These are phyloP conservation scores for Lactarius pseudohatsudake DNA, from an alignment of 768 basidiomycete species.

Conservation along the genomic window DNA sequence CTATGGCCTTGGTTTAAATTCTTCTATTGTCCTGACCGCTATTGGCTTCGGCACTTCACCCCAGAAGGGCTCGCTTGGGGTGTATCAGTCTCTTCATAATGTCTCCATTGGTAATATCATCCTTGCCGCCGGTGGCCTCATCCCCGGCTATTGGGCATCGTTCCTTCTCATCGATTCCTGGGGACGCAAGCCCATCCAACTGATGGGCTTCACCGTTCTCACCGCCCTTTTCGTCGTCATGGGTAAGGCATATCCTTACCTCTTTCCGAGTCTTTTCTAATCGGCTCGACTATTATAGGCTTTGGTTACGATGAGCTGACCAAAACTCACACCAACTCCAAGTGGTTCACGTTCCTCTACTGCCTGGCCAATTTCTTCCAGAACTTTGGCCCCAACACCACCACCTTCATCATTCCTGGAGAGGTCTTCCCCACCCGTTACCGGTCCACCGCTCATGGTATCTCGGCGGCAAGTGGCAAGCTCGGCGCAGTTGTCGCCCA, in stretches of 20 bases:
- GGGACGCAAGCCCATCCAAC: conserved; percentile 82
- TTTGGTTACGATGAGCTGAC: conserved; percentile 64
- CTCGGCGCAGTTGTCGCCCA: conserved; percentile 80
- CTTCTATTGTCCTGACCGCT: conserved; percentile 66
- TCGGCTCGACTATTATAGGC: conserved; percentile 41
- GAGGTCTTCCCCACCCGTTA: conserved; percentile 89
- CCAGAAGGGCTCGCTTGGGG: conserved; percentile 35
- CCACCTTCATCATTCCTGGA: conserved; percentile 79
- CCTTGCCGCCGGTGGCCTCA: conserved; percentile 72
- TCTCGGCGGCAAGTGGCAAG: conserved; percentile 81
- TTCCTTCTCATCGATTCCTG: conserved; percentile 69
- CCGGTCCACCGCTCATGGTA: conserved; percentile 81
- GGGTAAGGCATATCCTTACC: conserved; percentile 45
- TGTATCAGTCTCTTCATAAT: conserved; percentile 59
- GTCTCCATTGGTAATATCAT: conserved; percentile 74
- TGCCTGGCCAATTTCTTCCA: conserved; percentile 89
- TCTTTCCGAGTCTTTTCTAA: background rate
- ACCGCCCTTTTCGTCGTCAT: conserved; percentile 66
- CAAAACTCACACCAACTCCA: conserved; percentile 41
- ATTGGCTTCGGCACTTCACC: conserved; percentile 67
- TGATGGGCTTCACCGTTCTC: conserved; percentile 72
- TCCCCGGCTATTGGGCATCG: conserved; percentile 75
- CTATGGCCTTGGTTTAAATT: conserved; percentile 88
- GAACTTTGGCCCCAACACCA: conserved; percentile 82
- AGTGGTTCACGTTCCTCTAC: conserved; percentile 80